Conservation (phyloP, 1,284 basidiomycete genomes). For the Caloboletus firmus region DNA sequence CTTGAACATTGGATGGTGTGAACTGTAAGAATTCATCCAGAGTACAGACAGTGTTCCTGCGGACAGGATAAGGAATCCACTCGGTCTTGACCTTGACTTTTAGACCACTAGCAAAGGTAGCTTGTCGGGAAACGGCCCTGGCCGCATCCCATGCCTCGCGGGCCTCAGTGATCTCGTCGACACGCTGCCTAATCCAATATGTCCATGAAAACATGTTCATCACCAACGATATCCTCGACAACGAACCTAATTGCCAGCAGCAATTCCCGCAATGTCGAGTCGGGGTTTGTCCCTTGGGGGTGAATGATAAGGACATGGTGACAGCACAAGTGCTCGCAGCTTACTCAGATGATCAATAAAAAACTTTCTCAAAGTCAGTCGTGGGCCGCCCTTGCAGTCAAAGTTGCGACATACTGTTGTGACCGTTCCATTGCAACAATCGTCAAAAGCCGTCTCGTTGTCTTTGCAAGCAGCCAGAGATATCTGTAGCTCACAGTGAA, state of each 20-base stretch:
- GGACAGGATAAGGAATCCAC: slow-evolving; percentile 5
- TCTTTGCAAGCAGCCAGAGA: slow-evolving; percentile 33
- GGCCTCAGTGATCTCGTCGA: slow-evolving; percentile 20
- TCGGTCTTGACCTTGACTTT: background rate
- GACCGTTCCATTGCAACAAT: slow-evolving; percentile 16
- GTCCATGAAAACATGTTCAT: background rate
- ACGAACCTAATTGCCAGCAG: slow-evolving; percentile 26
- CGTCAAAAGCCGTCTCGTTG: slow-evolving; percentile 26
- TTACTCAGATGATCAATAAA: slow-evolving; percentile 31
- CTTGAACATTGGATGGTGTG: background rate
- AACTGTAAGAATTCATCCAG: slow-evolving; percentile 5
- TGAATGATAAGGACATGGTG: background rate
- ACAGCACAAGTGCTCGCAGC: background rate
- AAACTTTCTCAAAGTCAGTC: slow-evolving; percentile 22
- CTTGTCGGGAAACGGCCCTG: slow-evolving; percentile 9
- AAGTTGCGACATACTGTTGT: slow-evolving; percentile 16
- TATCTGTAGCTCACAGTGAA: slow-evolving; percentile 15
- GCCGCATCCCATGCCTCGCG: slow-evolving; percentile 13
- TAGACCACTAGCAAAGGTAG: slow-evolving; percentile 15
- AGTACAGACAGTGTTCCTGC: slow-evolving; percentile 12
- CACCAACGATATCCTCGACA: background rate
- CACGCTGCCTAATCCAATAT: slow-evolving; percentile 14
- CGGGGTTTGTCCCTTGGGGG: slow-evolving; percentile 19
- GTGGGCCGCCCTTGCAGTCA: background rate
- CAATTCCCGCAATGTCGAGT: slow-evolving; percentile 25